These are phyloP conservation scores for Clohesyomyces aquaticus DNA, from an alignment of 495 filamentous ascomycete genomes.

Conservation along the genomic window DNA sequence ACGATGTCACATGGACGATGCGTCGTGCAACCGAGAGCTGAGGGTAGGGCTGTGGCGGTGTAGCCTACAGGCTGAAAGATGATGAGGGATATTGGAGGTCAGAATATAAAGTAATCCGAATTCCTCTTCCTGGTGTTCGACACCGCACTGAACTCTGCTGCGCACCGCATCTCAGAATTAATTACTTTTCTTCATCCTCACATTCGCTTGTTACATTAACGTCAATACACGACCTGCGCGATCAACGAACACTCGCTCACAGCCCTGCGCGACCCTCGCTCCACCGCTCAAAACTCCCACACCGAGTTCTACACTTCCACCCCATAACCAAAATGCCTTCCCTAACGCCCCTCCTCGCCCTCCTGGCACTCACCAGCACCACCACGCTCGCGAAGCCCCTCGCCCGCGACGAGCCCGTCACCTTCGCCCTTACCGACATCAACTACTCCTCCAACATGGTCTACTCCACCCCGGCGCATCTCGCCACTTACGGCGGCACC, in stretches of 20 bases:
- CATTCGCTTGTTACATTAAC: too few relatives aligned
- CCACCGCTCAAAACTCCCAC: too few relatives aligned
- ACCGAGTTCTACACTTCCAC: not conserved
- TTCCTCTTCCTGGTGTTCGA: too few relatives aligned
- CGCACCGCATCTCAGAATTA: too few relatives aligned
- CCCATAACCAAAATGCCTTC: not conserved
- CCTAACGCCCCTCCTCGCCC: constrained; percentile 4
- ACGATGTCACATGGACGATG: not conserved
- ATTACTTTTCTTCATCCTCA: too few relatives aligned
- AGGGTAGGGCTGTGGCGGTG: too few relatives aligned
- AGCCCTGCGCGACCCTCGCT: not conserved
- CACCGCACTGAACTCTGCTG: too few relatives aligned
- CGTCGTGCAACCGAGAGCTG: not conserved
- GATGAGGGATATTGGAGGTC: too few relatives aligned
- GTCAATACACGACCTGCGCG: too few relatives aligned
- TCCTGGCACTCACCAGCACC: not conserved
- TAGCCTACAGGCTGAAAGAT: too few relatives aligned
- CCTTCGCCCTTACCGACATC: constrained; percentile 10
- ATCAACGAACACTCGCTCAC: too few relatives aligned
- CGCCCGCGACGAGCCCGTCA: not conserved
- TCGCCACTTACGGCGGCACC: constrained; percentile 15
- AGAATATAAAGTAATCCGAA: too few relatives aligned
- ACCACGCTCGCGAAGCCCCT: constrained; percentile 1
- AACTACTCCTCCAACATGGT: constrained; percentile 8
- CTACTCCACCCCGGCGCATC: constrained; percentile 22